A percentile compares a stretch with the other conserved stretches of the same genome.
Evolutionary conservation across 2,329 filamentous ascomycete genomes (phyloP).

Genomic region (Ophidiomyces ophidiicola): DNA sequence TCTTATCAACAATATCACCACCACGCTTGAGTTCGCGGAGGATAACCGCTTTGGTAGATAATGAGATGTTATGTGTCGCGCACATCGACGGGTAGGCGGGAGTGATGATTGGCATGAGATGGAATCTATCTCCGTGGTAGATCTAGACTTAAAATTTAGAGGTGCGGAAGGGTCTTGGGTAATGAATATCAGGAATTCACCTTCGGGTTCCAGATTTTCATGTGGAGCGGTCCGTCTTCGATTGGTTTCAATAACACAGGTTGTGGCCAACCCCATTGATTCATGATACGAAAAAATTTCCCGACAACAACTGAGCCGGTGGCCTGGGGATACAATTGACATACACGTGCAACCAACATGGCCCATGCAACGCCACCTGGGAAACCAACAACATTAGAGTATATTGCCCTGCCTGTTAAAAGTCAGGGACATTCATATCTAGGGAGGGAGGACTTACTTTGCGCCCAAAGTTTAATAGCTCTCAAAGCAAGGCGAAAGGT

Average conservation of each 20-base stretch:
- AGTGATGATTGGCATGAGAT: slow-evolving; percentile 97
- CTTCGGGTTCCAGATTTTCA: slow-evolving; percentile 89
- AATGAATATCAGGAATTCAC: slow-evolving; percentile 33
- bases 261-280: slow-evolving; percentile 83
- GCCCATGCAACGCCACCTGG: slow-evolving; percentile 96
- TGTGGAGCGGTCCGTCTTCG: slow-evolving; percentile 66
- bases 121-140: slow-evolving; percentile 67
- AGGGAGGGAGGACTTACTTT: slow-evolving; percentile 37
- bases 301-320: slow-evolving; percentile 76
- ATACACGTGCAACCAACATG: slow-evolving; percentile 90
- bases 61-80: slow-evolving; percentile 83
- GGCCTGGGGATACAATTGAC: slow-evolving; percentile 89
- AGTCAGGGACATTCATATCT: not conserved
- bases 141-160: slow-evolving; percentile 37
- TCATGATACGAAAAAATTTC: slow-evolving; percentile 90
- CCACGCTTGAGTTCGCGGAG: slow-evolving; percentile 69
- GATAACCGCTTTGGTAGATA: slow-evolving; percentile 75
- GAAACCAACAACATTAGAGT: slow-evolving; percentile 92
- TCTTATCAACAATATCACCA: slow-evolving; percentile 62
- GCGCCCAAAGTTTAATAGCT: slow-evolving; percentile 93
- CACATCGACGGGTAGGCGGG: slow-evolving; percentile 97
- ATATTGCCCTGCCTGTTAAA: slow-evolving; percentile 59
- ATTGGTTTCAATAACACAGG: slow-evolving; percentile 85
- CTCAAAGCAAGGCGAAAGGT: slow-evolving; percentile 82
- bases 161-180: not conserved